Evolutionary conservation across 1,139 yeast genomes (phyloP), one percentile per base, ranked within the genome.

Genomic region (Scheffersomyces cryptocercus): DNA sequence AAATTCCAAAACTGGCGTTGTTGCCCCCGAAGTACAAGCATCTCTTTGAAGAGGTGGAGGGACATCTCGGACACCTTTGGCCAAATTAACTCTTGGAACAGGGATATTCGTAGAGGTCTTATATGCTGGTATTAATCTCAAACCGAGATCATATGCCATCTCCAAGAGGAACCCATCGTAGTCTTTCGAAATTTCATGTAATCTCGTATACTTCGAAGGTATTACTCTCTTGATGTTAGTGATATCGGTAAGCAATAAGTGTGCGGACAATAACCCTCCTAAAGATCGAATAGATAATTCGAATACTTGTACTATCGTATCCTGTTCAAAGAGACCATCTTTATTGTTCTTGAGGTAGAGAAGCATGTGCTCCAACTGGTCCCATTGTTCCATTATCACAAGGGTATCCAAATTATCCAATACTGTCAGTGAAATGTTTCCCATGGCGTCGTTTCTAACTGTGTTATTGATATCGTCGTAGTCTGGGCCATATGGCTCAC

Each of bases 11-110:
- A 88, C 75, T 4, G 96, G 88, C 1, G 93, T 83, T 0, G 90
- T 85, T 6, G 90, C 93, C 0, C 97, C 97, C 0, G 97, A 86
- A 0, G 90, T 78, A 58, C 96, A 89, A 8, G 91, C 90, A 49
- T 88, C 95, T 15, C 68, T 56, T 45, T 78, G 81, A 10, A 75
- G 51, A 3, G 52, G 45, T 8, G 60, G 50, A 1, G 82, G 80
- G 0, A 77, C 73, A 0, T 64, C 67, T 2, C 61, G 58, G 0
- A 80, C 68, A 0, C 90, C 91, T 26, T 65, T 54, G 12, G 65
- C 67, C 34, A 89, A 62, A 56, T 88, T 86, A 6, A 88, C 77
- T 48, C 96, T 67, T 0, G 97, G 90, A 6, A 79, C 73, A 0
- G 96, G 96, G 26, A 89, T 66, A 2, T 82, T 81, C 1, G 82